These are phyloP conservation scores for Colletotrichum horii DNA, from an alignment of 2,329 filamentous ascomycete species.

Conservation along the genomic window DNA sequence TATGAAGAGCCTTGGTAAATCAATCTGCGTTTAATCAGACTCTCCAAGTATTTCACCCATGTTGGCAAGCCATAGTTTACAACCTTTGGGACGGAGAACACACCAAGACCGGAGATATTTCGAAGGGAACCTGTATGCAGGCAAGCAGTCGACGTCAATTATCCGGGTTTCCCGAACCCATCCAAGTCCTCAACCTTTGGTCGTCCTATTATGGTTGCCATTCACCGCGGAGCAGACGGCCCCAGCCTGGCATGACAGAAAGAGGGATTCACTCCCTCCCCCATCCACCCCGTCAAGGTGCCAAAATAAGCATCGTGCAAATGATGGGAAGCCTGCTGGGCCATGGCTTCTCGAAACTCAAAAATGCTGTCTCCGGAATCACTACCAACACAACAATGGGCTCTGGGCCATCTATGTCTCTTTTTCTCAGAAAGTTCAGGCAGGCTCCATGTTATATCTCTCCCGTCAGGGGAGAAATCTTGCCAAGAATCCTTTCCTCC, in stretches of 20 bases:
- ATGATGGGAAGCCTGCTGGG: background rate
- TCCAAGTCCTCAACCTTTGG: background rate
- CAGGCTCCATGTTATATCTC: background rate
- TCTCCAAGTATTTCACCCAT: background rate
- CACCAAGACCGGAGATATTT: background rate
- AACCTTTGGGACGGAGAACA: background rate
- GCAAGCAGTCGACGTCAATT: background rate
- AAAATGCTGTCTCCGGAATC: background rate
- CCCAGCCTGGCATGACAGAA: fast-evolving
- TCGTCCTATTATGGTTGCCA: background rate
- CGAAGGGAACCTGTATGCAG: background rate
- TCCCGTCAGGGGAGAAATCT: fast-evolving
- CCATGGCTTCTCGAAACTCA: background rate
- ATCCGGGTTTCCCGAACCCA: background rate
- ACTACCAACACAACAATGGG: background rate
- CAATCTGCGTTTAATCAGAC: too few relatives aligned
- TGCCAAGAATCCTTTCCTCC: background rate
- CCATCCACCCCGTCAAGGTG: background rate
- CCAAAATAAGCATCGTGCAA: background rate
- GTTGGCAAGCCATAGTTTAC: background rate
- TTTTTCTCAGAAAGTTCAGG: background rate
- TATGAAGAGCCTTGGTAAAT: too few relatives aligned
- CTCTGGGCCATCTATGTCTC: background rate
- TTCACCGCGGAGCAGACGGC: background rate
- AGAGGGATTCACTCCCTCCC: background rate